Evolutionary conservation across 78 protist species (phyloP).

Genomic region (Mastigamoeba balamuthi): DNA sequence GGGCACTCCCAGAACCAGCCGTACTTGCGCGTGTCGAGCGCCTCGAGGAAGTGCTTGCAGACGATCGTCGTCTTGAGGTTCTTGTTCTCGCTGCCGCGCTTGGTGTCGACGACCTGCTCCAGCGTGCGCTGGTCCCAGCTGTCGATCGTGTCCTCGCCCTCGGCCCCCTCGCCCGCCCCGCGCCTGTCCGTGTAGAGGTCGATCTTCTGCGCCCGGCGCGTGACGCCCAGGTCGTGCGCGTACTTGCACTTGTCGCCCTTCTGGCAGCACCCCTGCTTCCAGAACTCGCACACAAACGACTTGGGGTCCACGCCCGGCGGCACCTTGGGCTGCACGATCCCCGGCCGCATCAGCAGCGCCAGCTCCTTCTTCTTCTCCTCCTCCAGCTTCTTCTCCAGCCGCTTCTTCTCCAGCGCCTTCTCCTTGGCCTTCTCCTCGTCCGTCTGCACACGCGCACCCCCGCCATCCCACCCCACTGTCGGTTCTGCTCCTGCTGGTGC

Average conservation of each 20-base stretch:
- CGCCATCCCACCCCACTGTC: background rate
- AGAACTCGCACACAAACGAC: slow-evolving; percentile 63
- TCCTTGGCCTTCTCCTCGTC: slow-evolving; percentile 17
- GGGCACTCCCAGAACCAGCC: slow-evolving; percentile 91
- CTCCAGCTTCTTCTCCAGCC: background rate
- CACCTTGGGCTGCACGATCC: slow-evolving; percentile 19
- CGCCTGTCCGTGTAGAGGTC: slow-evolving; percentile 7
- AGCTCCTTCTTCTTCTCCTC: slow-evolving; percentile 4
- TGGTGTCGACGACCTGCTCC: slow-evolving; percentile 40
- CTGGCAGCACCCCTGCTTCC: slow-evolving; percentile 50
- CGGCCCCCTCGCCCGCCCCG: background rate
- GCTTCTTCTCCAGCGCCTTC: background rate
- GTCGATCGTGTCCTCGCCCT: slow-evolving; percentile 43
- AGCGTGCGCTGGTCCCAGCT: slow-evolving; percentile 63
- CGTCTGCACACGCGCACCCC: slow-evolving; percentile 2
- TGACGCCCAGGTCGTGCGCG: slow-evolving; percentile 51
- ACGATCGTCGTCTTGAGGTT: slow-evolving; percentile 27
- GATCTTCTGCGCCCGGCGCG: slow-evolving; percentile 27
- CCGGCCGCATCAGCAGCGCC: slow-evolving; percentile 5
- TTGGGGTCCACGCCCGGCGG: slow-evolving; percentile 73
- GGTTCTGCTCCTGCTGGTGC: background rate
- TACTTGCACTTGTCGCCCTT: slow-evolving; percentile 73
- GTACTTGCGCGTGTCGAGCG: slow-evolving; percentile 59
- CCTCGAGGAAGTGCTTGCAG: slow-evolving; percentile 77
- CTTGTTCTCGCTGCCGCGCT: slow-evolving; percentile 26